Conservation (phyloP, 345 rosid species). For the Gossypium longicalyx region DNA sequence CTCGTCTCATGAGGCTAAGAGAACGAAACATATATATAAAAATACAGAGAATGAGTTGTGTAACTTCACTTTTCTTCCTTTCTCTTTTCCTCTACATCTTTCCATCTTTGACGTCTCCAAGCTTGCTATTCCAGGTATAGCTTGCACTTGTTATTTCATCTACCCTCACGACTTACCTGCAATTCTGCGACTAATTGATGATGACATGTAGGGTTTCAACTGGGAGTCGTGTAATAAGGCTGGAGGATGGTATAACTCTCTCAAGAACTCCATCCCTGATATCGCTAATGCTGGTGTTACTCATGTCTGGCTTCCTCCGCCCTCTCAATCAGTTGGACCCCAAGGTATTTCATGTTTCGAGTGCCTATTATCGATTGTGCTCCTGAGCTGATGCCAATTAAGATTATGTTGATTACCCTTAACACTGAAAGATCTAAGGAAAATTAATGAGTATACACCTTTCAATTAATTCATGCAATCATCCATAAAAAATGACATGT, state of each 20-base stretch:
- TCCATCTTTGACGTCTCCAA: conserved; percentile 38
- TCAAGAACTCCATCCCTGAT: conserved; percentile 51
- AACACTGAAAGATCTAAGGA: too few relatives aligned
- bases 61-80: conserved; percentile 23
- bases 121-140: conserved; percentile 59
- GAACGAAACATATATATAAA: not conserved
- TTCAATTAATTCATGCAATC: not conserved
- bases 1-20: not conserved
- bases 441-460: not conserved
- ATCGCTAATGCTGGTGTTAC: conserved; percentile 64
- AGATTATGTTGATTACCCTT: not conserved
- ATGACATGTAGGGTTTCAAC: conserved; percentile 58
- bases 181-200: not conserved
- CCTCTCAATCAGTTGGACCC: conserved; percentile 67
- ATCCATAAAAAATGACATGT: too few relatives aligned
- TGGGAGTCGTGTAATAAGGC: conserved; percentile 70
- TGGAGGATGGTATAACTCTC: conserved; percentile 82
- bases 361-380: not conserved
- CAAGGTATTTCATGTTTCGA: conserved; percentile 38
- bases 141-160: not conserved
- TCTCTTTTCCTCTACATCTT: conserved; percentile 31
- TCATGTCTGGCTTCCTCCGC: conserved; percentile 93
- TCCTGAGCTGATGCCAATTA: not conserved
- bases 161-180: not conserved
- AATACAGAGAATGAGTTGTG: conserved; percentile 22